Conservation (phyloP, 306 rosid species). For the Leucaena leucocephala region DNA sequence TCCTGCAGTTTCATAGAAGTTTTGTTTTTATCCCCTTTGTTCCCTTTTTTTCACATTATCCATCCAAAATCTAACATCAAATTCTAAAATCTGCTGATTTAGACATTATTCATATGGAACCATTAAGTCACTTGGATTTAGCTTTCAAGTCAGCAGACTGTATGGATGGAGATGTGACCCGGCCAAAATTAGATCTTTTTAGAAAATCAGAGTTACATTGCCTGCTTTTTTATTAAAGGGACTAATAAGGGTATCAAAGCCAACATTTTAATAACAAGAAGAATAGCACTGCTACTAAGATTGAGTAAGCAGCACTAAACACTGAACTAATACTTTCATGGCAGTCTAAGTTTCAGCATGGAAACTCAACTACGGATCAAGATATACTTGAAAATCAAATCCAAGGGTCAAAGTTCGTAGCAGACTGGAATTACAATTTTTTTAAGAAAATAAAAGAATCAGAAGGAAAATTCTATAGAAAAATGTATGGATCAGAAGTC, state of each 20-base stretch:
- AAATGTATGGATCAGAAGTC: slow-evolving; percentile 14
- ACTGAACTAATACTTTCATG: neutral
- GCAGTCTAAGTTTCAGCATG: slow-evolving; percentile 3
- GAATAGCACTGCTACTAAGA: slow-evolving; percentile 6
- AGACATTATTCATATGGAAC: neutral
- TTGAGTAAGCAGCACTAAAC: slow-evolving; percentile 15
- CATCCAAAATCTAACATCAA: neutral
- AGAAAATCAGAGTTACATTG: neutral
- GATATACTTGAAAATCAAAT: slow-evolving; percentile 18
- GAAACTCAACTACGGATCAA: neutral
- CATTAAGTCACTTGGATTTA: neutral
- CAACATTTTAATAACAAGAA: neutral
- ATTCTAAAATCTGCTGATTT: neutral
- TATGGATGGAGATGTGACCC: neutral
- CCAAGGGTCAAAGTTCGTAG: slow-evolving; percentile 9
- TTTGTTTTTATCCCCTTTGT: neutral
- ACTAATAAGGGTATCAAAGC: neutral
- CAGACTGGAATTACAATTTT: neutral
- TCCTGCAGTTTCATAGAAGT: neutral
- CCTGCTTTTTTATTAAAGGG: neutral
- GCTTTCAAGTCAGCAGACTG: neutral
- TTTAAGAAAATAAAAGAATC: neutral
- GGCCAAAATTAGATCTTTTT: neutral
- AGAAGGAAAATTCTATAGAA: slow-evolving; percentile 10
- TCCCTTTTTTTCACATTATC: neutral